A percentile compares a stretch with the other conserved stretches of the same genome.
phyloP scores from a whole-genome alignment of 2,329 filamentous ascomycete species.

The Podosphaera xanthii region DNA sequence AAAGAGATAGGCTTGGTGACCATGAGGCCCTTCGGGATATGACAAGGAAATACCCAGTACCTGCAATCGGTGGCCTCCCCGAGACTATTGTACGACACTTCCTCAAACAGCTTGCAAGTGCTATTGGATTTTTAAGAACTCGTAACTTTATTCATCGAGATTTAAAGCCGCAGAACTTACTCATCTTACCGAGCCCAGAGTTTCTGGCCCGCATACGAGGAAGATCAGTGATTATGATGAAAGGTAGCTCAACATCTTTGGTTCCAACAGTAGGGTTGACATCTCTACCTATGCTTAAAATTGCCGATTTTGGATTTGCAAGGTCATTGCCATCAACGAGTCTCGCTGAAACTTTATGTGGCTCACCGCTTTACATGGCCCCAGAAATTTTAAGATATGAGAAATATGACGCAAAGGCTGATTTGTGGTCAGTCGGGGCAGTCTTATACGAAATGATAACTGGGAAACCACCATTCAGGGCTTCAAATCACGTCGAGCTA shows the following conservation, averaged over 20 bases:
- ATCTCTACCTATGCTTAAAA: conserved; percentile 85
- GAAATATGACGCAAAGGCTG: conserved; percentile 89
- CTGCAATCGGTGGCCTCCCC: conserved; percentile 63
- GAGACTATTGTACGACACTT: conserved; percentile 96
- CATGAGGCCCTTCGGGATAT: conserved; percentile 72
- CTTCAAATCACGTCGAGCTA: conserved; percentile 83
- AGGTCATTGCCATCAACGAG: conserved; percentile 76
- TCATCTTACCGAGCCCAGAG: conserved; percentile 61
- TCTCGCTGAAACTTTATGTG: conserved; percentile 85
- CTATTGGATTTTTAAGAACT: conserved; percentile 65
- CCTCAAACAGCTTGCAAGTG: conserved; percentile 80
- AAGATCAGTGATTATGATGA: conserved; percentile 42
- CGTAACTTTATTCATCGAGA: conserved; percentile 87
- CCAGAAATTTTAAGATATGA: conserved; percentile 94
- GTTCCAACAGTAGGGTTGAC: conserved; percentile 60
- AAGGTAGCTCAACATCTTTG: conserved; percentile 55
- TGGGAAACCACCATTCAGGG: conserved; percentile 74
- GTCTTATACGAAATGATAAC: conserved; percentile 91
- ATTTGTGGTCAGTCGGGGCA: conserved; percentile 93
- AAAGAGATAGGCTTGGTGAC: conserved; percentile 56
- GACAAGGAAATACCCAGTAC: conserved; percentile 79
- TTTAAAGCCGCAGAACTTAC: conserved; percentile 88
- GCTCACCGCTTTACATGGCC: conserved; percentile 94
- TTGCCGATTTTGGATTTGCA: conserved; percentile 97
- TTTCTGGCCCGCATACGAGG: conserved; percentile 40